Base-by-base conservation (phyloP, 108 stramenopile species). In the Nitzschia sp. region DNA sequence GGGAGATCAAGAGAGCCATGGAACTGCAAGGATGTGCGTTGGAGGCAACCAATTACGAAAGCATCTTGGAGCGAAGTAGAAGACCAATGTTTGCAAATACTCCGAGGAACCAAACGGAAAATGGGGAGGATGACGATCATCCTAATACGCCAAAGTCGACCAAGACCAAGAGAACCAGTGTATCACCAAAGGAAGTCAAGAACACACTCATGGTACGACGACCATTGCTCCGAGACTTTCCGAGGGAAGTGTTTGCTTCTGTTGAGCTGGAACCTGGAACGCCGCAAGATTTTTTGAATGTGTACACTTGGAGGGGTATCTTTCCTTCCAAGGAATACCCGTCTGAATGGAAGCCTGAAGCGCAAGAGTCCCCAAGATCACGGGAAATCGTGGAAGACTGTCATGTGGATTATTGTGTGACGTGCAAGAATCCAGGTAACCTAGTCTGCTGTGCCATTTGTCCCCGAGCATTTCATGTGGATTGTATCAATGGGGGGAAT, bases 171-270 rank as follows among this genome's bases (percentile, higher is more conserved):
- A 15, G 46, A 17, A 3, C 46, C 46, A 48, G 46, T 48, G 17
- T 17, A 5, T 2, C 46, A 6, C 34, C 46, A 62, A 8, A 43
- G 38, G 21, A 64, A 44, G 46, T 26, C 51, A 48, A 34, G 39
- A 29, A 8, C 17, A 19, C 46, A 38, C 60, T 51, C 42, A 42
- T 58, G 64, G 91, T 83, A 25, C 67, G 71, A 15, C 89, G 86
- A 59, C 81, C 86, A 20, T 81, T 78, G 24, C 77, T 77, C 7
- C 57, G 78, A 8, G 91, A 87, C 24, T 88, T 92, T 57, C 86
- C 91, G 0, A 55, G 62, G 40, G 91, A 92, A 72, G 38, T 82
- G 50, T 61, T 38, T 63, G 57, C 52, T 14, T 65, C 68, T 39
- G 73, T 72, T 7, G 86, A 92, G 57, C 41, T 79, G 10, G 79